Evolutionary conservation across 306 rosid species (phyloP).

Genomic region (Adenanthera pavonina): DNA sequence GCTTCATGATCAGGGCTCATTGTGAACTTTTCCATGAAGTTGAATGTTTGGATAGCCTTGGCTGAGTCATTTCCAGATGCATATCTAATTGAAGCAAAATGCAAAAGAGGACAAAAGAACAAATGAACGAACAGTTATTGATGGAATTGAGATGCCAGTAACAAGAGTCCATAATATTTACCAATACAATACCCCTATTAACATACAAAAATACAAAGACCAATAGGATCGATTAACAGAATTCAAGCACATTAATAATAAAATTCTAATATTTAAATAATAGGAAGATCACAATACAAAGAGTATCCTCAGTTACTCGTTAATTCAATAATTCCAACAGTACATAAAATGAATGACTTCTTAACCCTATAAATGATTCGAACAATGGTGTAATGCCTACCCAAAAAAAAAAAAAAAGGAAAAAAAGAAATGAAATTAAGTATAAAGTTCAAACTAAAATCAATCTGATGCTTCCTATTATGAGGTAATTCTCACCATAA

Average conservation of each 20-base stretch:
- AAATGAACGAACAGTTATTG: not conserved
- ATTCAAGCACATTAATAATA: not conserved
- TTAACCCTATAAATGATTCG: not conserved
- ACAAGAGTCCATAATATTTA: conserved; percentile 25
- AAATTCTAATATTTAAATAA: conserved; percentile 6
- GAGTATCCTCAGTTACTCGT: not conserved
- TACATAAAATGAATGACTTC: not conserved
- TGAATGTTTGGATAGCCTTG: conserved; percentile 71
- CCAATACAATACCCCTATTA: not conserved
- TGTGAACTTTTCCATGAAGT: conserved; percentile 79
- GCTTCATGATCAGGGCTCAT: conserved; percentile 79
- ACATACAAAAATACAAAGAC: not conserved
- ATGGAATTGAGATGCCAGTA: conserved; percentile 15
- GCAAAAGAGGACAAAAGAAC: not conserved
- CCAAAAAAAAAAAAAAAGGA: not conserved
- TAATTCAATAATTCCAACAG: conserved; percentile 27
- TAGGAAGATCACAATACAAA: conserved; percentile 13
- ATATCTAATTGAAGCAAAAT: conserved; percentile 63
- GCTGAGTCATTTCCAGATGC: conserved; percentile 67
- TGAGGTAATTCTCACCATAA: not conserved
- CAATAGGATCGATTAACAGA: not conserved
- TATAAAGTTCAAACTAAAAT: conserved; percentile 1
- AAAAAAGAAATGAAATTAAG: not conserved
- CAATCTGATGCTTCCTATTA: conserved; percentile 2
- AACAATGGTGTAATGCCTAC: not conserved